These are phyloP conservation scores for Lumnitzera racemosa DNA, from an alignment of 345 rosid genomes.

Conservation along the genomic window DNA sequence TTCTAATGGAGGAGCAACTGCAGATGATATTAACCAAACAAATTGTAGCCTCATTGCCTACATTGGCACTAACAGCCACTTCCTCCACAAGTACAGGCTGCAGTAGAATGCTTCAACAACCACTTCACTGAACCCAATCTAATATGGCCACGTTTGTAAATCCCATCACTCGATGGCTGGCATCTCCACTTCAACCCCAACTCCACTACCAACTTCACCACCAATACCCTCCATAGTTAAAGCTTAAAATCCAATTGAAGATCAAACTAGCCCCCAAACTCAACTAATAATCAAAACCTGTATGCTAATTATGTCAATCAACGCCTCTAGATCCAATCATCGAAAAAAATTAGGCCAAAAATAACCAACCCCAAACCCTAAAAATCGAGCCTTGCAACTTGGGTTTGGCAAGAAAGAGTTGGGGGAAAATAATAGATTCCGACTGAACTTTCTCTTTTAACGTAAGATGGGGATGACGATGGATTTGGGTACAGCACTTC, in stretches of 20 bases:
- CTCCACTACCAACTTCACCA: constrained; percentile 9
- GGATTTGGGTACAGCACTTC: no score
- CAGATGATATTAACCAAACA: constrained; percentile 22
- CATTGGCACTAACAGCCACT: constrained; percentile 11
- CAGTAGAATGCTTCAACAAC: constrained; percentile 36
- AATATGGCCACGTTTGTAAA: constrained; percentile 97
- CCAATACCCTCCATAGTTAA: background rate
- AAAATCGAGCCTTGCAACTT: constrained; percentile 13
- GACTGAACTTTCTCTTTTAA: constrained; percentile 6
- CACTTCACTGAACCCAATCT: constrained; percentile 38
- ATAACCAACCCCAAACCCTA: constrained; percentile 11
- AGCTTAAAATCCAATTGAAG: background rate
- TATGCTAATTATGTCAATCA: constrained; percentile 26
- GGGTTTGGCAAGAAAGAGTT: constrained; percentile 26
- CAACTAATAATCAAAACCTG: background rate
- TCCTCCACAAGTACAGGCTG: constrained; percentile 20
- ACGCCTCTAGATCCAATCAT: background rate
- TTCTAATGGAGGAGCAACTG: constrained; percentile 28
- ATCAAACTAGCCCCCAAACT: background rate
- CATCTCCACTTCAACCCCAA: constrained; percentile 40
- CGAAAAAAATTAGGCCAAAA: background rate
- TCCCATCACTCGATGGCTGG: constrained; percentile 62
- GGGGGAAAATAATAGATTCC: constrained; percentile 22
- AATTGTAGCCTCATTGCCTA: constrained; percentile 17
- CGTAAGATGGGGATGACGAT: no score